Base-by-base conservation (phyloP, 441 rosid genomes). In the Croton laevigatus region DNA sequence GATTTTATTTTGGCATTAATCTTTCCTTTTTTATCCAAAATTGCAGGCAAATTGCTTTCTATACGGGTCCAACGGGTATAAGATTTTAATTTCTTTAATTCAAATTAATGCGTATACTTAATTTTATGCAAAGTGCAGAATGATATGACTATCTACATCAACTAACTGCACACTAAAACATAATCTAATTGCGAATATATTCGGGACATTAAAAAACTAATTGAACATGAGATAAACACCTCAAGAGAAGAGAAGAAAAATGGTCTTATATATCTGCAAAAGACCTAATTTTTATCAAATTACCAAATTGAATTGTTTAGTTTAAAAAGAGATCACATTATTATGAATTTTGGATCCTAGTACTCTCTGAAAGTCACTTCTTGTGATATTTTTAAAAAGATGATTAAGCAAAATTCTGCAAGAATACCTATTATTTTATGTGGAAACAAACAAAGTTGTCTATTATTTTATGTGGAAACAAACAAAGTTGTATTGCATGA, bases 1-100 rank as follows among this genome's bases (percentile, higher is more conserved):
- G 59, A 8, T 20, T 19, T 9, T 19, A 8, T 16, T 8, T 11
- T 16, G 38, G 19, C 36, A 37, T 1, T 62, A 69, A 76, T 60
- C 13, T 62, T 22, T 55, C 48, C 69, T 70, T 44, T 45, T 32
- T 68, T n/a, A 17, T 23, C 32, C 9, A 36, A 60, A 55, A 57
- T 60, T 75, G 73, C 91, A 94, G 98, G 87, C 97, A 94, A 80
- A 80, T 94, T 75, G 88, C 98, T 58, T 86, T 42, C 74, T 87
- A 77, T 79, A 94, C 96, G 0, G 97, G 97, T 10, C 90, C 98
- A 40, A 90, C 97, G 86, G 98, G 98, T 91, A 80, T 5, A 23
- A 22, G 7, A 3, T 12, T 16, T 40, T 20, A n/a, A 10, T 19
- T 37, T 36, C 12, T 20, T 64, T 64, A 1, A 0, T 5, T 65